A percentile compares a stretch with the other conserved stretches of the same genome.
Evolutionary conservation across 169 alveolate species (phyloP).

Genomic region (Plasmodium knowlesi): DNA sequence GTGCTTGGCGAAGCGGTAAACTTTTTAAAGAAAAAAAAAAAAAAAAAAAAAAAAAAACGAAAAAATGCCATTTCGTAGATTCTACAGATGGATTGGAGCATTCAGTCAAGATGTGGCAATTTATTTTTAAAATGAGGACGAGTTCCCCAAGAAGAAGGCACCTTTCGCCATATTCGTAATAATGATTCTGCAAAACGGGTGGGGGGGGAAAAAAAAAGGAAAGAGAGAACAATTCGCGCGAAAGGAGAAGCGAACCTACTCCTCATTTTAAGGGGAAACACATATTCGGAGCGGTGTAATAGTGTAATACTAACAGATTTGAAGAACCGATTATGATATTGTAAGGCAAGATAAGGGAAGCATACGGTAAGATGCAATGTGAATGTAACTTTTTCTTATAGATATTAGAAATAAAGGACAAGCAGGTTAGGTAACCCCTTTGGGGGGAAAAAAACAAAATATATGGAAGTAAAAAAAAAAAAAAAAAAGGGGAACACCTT

Average conservation of each 20-base stretch:
- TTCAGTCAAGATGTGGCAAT: neutral
- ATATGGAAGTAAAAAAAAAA: neutral
- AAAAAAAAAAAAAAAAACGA: neutral
- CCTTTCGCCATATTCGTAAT: neutral
- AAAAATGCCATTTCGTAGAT: constrained; percentile 5
- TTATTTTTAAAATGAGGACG: neutral
- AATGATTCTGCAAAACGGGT: constrained; percentile 3
- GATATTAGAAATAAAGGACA: neutral
- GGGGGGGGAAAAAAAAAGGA: neutral
- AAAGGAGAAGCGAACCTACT: neutral
- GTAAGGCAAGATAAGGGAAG: neutral
- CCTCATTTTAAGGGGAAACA: neutral
- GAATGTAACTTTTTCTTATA: neutral
- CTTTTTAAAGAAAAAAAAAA: neutral
- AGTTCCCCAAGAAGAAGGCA: neutral
- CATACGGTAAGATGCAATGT: neutral
- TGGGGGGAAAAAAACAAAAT: neutral
- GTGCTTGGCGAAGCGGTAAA: neutral
- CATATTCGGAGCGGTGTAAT: neutral
- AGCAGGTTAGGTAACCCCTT: neutral
- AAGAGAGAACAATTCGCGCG: neutral
- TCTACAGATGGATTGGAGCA: neutral
- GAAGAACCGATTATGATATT: neutral
- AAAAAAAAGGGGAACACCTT: neutral
- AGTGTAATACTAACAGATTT: neutral